Evolutionary conservation across 768 basidiomycete species (phyloP).

Genomic region (Calocybe cyanea): DNA sequence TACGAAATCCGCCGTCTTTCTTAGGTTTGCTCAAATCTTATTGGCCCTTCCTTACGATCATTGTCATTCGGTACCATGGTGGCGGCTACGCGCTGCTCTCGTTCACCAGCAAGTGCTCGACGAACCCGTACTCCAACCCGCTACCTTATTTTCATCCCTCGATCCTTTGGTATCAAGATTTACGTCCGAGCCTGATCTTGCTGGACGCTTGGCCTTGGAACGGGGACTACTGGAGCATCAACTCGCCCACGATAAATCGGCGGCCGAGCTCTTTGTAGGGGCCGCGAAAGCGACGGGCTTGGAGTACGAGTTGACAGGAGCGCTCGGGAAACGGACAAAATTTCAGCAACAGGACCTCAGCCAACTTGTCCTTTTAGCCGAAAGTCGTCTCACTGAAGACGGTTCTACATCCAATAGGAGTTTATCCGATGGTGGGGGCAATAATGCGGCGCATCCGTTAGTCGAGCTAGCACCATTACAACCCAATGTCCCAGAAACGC

Average conservation of each 20-base stretch:
- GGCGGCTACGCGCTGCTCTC: constrained; percentile 71
- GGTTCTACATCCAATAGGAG: constrained; percentile 12
- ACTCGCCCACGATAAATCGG: constrained; percentile 70
- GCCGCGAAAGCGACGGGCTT: constrained; percentile 77
- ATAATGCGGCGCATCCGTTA: not conserved
- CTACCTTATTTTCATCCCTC: constrained; percentile 36
- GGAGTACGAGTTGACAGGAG: constrained; percentile 89
- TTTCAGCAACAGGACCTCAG: constrained; percentile 83
- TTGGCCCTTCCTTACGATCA: constrained; percentile 48
- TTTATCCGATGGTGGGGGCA: constrained; percentile 7
- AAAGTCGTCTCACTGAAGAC: constrained; percentile 56
- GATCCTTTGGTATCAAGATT: constrained; percentile 36
- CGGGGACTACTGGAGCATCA: constrained; percentile 75
- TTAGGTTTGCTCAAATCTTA: constrained; percentile 73
- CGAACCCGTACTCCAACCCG: constrained; percentile 65
- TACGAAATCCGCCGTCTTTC: constrained; percentile 58
- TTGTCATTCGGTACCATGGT: constrained; percentile 62
- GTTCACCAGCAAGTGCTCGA: constrained; percentile 82
- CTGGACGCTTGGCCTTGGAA: constrained; percentile 68
- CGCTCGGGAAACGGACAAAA: constrained; percentile 90
- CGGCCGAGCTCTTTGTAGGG: constrained; percentile 71
- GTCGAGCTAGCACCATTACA: constrained; percentile 7
- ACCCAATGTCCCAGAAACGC: constrained; percentile 64
- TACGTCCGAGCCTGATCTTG: constrained; percentile 56
- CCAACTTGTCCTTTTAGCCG: constrained; percentile 92